phyloP scores from a whole-genome alignment of 139 green algal species.

The Klebsormidium nitens region DNA sequence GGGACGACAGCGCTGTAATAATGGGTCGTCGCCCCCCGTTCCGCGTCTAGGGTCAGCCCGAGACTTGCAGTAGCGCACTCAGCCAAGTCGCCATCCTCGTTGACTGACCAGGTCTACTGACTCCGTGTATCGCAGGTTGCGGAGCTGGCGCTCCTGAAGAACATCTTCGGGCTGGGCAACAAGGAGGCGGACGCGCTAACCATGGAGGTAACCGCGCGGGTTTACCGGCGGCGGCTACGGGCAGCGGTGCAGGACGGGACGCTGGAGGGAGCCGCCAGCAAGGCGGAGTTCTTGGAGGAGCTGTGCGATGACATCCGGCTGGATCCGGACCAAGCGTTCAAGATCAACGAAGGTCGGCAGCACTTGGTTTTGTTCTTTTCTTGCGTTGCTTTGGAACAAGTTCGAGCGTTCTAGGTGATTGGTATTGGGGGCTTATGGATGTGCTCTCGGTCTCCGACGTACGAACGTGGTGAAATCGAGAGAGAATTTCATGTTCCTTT shows the following conservation, averaged over 20 bases:
- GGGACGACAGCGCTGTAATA: no score
- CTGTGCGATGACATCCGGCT: slow-evolving; percentile 74
- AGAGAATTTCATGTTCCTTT: no score
- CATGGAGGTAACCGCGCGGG: slow-evolving; percentile 54
- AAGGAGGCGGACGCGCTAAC: slow-evolving; percentile 64
- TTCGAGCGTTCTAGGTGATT: no score
- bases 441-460: no score
- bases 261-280: slow-evolving; percentile 49
- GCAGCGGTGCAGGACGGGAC: slow-evolving; percentile 36
- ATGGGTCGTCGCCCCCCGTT: no score
- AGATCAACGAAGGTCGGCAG: slow-evolving; percentile 62
- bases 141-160: slow-evolving; percentile 57
- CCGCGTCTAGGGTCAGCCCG: no score
- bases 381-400: slow-evolving; percentile 43
- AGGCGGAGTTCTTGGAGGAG: slow-evolving; percentile 61
- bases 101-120: no score
- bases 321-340: slow-evolving; percentile 62
- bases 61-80: no score
- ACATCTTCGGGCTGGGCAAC: slow-evolving; percentile 66
- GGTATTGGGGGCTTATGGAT: no score
- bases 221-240: slow-evolving; percentile 57
- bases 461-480: no score
- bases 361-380: slow-evolving; percentile 12
- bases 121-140: slow-evolving; percentile 38
- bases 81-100: no score